These are phyloP conservation scores for Cladophialophora immunda DNA, from an alignment of 2,329 filamentous ascomycete genomes.

Conservation along the genomic window DNA sequence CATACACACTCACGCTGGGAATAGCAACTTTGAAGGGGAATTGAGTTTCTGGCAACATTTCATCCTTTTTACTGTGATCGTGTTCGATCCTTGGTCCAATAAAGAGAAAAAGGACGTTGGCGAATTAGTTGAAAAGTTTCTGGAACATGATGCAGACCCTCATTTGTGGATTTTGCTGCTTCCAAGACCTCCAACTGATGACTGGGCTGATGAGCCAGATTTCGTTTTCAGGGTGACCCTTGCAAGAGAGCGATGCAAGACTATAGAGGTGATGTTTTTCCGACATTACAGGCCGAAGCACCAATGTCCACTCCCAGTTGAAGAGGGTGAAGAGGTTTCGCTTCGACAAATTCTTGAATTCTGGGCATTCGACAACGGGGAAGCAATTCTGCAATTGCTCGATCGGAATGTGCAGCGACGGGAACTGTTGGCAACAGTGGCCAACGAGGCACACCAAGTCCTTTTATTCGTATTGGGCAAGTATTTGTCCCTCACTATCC, in stretches of 20 bases:
- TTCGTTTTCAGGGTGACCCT: background rate
- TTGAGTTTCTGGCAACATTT: conserved; percentile 4
- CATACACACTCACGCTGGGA: background rate
- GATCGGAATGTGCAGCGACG: background rate
- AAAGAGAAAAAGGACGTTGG: background rate
- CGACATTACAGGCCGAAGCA: too few species aligned
- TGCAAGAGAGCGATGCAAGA: background rate
- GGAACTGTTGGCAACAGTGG: background rate
- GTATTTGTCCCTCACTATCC: background rate
- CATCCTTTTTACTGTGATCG: background rate
- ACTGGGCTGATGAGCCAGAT: too few species aligned
- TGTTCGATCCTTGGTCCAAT: background rate
- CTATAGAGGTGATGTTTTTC: background rate
- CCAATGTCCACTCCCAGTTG: too few species aligned
- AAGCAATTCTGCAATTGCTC: background rate
- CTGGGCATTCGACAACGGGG: background rate
- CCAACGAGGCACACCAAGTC: background rate
- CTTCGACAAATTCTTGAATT: background rate
- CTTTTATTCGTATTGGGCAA: background rate
- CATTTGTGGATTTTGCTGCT: background rate
- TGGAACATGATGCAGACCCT: background rate
- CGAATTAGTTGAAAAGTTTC: background rate
- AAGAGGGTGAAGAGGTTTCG: background rate
- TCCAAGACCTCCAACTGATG: background rate
- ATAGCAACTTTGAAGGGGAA: background rate